Evolutionary conservation across 2,329 filamentous ascomycete species (phyloP), one percentile per base, ranked within the genome.

Genomic region (Diaporthe sp.): DNA sequence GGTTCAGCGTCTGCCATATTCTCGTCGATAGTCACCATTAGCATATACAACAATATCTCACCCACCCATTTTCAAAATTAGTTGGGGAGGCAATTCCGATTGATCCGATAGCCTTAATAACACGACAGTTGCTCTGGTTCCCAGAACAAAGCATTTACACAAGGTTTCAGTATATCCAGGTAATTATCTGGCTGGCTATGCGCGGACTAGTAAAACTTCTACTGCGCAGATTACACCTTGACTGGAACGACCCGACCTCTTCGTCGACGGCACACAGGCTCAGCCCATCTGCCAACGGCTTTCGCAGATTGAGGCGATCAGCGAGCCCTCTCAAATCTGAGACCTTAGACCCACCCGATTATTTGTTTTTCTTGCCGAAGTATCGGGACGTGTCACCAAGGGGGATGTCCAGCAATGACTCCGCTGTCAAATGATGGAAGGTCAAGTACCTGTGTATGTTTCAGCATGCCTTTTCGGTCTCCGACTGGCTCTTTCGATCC

Each of bases 351-450:
- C 28, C 17, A 64, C 25, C 17, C 4, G 25, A 33, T 13, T 47
- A 68, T 8, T 68, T 54, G n/a, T 54, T 68, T 4, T 68, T 68
- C 47, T 79, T 80, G 28, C 72, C 72, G 67, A 81, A 79, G 30
- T 79, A 81, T 6, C 77, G 61, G 15, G 78, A 78, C 0, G 78
- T 80, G 17, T 81, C 77, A 10, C 79, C 79, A 0, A 81, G 76
- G 0, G 79, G 79, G 1, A 80, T 52, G 45, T 80, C 78, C 4
- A 78, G 28, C 9, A 79, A 35, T 1, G 78, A 77, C 30, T 80
- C 79, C 33, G 78, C 78, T 19, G 80, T 71, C 8, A 81, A 25
- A 28, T 80, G 67, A 25, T 79, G 77, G 22, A 80, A 78, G 0
- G 78, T 79, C 3, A 81, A 61, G 28, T 81, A 80, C 79, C 79